phyloP scores from a whole-genome alignment of 139 green algal species.

The Edaphochlamys debaryana region DNA sequence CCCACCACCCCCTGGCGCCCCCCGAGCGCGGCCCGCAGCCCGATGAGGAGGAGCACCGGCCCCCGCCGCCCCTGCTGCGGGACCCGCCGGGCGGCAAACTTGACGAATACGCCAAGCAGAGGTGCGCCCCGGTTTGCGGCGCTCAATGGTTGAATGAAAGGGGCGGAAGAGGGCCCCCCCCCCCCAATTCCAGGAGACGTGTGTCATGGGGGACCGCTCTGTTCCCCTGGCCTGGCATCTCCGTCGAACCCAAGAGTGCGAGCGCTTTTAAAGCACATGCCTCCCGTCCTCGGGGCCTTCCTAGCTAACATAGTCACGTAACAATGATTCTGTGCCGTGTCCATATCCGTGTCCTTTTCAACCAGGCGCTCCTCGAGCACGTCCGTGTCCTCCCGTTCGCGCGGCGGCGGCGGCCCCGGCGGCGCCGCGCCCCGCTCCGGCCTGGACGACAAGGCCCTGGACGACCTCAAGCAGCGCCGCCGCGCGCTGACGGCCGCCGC shows the following conservation, averaged over 20 bases:
- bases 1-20: not conserved
- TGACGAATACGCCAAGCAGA: constrained; percentile 35
- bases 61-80: constrained; percentile 22
- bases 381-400: not conserved
- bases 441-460: constrained; percentile 5
- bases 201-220: no score
- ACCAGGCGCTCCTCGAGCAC: no score
- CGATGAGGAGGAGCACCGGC: not conserved
- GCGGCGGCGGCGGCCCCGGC: not conserved
- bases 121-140: not conserved
- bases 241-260: no score
- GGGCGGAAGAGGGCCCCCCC: no score
- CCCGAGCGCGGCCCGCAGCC: not conserved
- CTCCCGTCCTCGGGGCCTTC: no score
- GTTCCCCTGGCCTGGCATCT: no score
- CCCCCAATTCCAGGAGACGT: no score
- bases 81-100: constrained; percentile 6
- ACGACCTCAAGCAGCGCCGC: constrained; percentile 23
- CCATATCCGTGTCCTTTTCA: no score
- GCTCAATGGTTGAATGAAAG: no score
- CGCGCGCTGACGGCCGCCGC: constrained; percentile 24
- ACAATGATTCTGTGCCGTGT: no score
- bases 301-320: no score
- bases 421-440: not conserved
- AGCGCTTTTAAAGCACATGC: no score